Base-by-base conservation (phyloP, 83 land plant genomes). In the Picea abies region DNA sequence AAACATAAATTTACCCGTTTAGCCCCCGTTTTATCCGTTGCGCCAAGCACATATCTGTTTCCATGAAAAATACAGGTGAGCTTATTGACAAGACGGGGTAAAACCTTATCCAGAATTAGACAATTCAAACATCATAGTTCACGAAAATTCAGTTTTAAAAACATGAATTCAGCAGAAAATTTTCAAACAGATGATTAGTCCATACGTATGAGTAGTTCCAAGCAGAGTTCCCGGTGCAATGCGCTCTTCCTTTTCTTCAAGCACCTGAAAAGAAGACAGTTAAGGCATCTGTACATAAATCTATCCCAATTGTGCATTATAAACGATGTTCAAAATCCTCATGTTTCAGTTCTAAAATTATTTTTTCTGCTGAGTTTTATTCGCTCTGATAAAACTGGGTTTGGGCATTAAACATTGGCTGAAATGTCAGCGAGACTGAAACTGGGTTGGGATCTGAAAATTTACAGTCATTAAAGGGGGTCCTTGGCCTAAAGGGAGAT, bases 231-330 rank as follows among this genome's bases (percentile, higher is more conserved):
- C 99, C 39, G 96, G 96, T 77, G 90, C 91, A 86, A 93, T 90
- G 22, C 86, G 93, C 82, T 96, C 99, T 86, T 96, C 97, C 85
- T 98, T 98, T 85, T 98, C 99, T 76, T 96, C 99, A 82, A 96
- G 89, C 14, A 96, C 97, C 98, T 97, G 84, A 62, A 78, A 39
- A 69, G 6, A 84, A 67, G 58, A 52, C 58, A 52, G 58, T 52
- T 52, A 11, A 52, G 58, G 58, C 14, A 52, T 52, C 14, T 52
- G 15, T 12, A 52, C 58, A 52, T 52, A 52, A 52, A 52, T 52
- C 58, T 52, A 52, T 52, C 58, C 58, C 58, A 11, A 52, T 52
- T 52, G 15, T n/a, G n/a, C n/a, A n/a, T n/a, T n/a, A n/a, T n/a
- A n/a, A n/a, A n/a, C n/a, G n/a, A n/a, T n/a, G n/a, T n/a, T n/a